phyloP scores from a whole-genome alignment of 169 alveolate species.

The Eimeria zaria region DNA sequence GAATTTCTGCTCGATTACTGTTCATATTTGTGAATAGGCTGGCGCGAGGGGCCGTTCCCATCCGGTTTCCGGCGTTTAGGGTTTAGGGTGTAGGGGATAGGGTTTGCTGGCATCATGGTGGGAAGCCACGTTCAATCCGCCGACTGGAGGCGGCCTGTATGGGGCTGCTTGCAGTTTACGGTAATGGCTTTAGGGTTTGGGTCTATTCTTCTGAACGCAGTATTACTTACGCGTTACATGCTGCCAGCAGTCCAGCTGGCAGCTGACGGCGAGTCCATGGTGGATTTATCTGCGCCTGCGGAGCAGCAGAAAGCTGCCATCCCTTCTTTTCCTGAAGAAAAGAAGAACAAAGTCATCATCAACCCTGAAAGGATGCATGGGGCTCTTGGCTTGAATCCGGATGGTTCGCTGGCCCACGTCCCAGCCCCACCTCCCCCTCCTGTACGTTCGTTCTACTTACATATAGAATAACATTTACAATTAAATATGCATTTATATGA shows the following conservation, averaged over 20 bases:
- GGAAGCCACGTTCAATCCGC: not conserved
- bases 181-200: slow-evolving; percentile 29
- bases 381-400: slow-evolving; percentile 55
- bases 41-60: not conserved
- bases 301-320: not conserved
- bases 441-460: not conserved
- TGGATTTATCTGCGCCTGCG: not conserved
- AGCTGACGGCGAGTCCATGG: not conserved
- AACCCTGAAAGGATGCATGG: slow-evolving; percentile 72
- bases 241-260: not conserved
- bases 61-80: not conserved
- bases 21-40: not conserved
- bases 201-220: slow-evolving; percentile 19
- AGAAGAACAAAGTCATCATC: not conserved
- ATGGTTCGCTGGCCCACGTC: slow-evolving; percentile 71
- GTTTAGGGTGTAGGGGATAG: not conserved
- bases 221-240: slow-evolving; percentile 31
- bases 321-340: not conserved
- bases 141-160: slow-evolving; percentile 43
- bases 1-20: not conserved
- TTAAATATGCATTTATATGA: too few species aligned
- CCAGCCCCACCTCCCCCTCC: slow-evolving; percentile 79
- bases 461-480: too few species aligned
- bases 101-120: not conserved
- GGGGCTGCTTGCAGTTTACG: slow-evolving; percentile 53